A percentile compares a stretch with the other conserved stretches of the same genome.
phyloP scores from a whole-genome alignment of 768 basidiomycete species.

The Termitomyces sp. region DNA sequence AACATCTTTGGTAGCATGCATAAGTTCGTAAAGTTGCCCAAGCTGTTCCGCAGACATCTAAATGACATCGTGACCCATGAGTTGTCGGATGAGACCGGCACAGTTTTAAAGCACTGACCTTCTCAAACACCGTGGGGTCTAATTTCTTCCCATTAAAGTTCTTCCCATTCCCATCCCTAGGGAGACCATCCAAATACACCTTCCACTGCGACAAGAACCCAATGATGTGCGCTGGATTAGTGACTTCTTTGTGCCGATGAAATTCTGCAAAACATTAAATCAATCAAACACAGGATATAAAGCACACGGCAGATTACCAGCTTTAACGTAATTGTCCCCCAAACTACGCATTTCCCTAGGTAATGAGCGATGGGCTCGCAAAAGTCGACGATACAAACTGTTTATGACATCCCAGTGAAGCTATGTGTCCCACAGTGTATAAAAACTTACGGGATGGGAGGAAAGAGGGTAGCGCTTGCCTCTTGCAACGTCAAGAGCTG shows the following conservation, averaged over 20 bases:
- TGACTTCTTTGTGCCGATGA: constrained; percentile 68
- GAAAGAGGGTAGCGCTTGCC: constrained; percentile 65
- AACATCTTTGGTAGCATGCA: constrained; percentile 84
- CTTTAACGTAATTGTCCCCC: constrained; percentile 83
- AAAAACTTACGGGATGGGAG: constrained; percentile 72
- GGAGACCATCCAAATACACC: constrained; percentile 74
- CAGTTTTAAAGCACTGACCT: constrained; percentile 37
- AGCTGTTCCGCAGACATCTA: constrained; percentile 91
- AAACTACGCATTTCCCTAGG: constrained; percentile 77
- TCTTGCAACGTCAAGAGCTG: constrained; percentile 54
- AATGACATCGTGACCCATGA: constrained; percentile 1
- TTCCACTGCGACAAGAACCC: constrained; percentile 98
- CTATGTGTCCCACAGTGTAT: background rate
- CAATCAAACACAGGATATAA: background rate
- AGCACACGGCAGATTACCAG: constrained; percentile 38
- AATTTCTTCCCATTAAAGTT: constrained; percentile 61
- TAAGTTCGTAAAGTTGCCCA: constrained; percentile 90
- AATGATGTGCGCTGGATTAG: constrained; percentile 88
- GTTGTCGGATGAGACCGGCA: background rate
- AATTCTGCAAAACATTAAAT: constrained; percentile 59
- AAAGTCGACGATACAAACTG: constrained; percentile 76
- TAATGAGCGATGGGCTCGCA: constrained; percentile 73
- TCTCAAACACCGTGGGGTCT: constrained; percentile 69
- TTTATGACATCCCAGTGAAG: background rate
- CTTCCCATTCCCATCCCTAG: constrained; percentile 36